Base-by-base conservation (phyloP, 2,329 filamentous ascomycete genomes). In the Aureobasidium uvarum region DNA sequence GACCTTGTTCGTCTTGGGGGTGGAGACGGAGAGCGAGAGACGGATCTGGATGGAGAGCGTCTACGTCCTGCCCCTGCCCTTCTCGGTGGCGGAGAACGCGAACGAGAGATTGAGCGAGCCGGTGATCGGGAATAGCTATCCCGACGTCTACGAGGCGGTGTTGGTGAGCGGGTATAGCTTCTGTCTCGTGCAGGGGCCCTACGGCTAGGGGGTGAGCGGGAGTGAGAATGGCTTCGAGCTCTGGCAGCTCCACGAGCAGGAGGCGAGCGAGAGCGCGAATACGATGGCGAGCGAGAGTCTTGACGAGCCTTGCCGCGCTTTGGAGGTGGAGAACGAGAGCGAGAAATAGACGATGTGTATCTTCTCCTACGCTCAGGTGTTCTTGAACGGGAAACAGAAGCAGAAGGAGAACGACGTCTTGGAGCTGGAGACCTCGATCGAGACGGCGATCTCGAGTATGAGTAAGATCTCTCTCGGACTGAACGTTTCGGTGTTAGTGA, bases 401-500 rank as follows among this genome's bases (percentile, higher is more conserved):
- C 56, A 31, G 64, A 67, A 23, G 54, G 33, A 23, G 62, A 63
- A 28, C 66, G 62, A 10, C 69, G 65, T 39, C 64, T 66, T 25
- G 66, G 59, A 18, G 43, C 41, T 2, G 62, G 63, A 18, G 67
- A 67, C 28, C 64, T 64, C 38, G 68, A 69, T 31, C 59, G 48
- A 46, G 62, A 62, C 16, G 64, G 67, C 33, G 67, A 68, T 43
- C 64, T 62, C 0, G 67, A 68, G 55, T 64, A 25, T 13, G 67
- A 65, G 31, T 56, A 43, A 2, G 67, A 66, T 28, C 60, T 28
- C 10, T 58, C 64, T 20, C 68, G 69, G 13, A 45, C 52, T 33
- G 68, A 68, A n/a, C 71, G 69, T 41, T 67, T 67, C 23, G 72
- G 73, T 41, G 72, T 67, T 20, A 48, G 73, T 23, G 74, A 76